phyloP scores from a whole-genome alignment of 78 protist genomes.

The Pelomyxa schiedti region DNA sequence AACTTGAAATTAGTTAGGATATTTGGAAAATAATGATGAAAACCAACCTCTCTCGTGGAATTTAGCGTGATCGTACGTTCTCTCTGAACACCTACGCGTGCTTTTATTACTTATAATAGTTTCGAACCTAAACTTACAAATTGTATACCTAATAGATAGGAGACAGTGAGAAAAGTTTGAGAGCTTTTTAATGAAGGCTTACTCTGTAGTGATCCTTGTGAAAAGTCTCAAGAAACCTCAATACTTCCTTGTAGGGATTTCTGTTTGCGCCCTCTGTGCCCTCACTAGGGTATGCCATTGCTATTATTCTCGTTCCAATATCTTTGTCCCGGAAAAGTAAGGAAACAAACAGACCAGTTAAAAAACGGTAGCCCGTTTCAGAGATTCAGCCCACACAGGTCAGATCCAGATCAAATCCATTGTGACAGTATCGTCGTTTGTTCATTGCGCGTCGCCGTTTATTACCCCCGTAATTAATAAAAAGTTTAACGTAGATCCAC shows the following conservation, averaged over 20 bases:
- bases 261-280: too few relatives aligned
- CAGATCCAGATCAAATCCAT: constrained; percentile 52
- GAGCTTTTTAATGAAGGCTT: too few relatives aligned
- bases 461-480: too few relatives aligned
- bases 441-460: too few relatives aligned
- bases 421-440: constrained; percentile 52
- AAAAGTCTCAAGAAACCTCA: constrained; percentile 32
- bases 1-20: constrained; percentile 1
- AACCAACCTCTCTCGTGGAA: constrained; percentile 53
- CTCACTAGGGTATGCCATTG: constrained; percentile 64
- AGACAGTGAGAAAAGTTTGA: constrained; percentile 45
- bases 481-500: too few relatives aligned
- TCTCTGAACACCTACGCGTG: constrained; percentile 68
- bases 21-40: not conserved
- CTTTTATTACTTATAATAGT: too few relatives aligned
- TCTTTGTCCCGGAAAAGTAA: not conserved
- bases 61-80: constrained; percentile 49
- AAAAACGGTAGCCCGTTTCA: too few relatives aligned
- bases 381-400: constrained; percentile 24
- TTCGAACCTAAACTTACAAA: too few relatives aligned
- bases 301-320: constrained; percentile 45
- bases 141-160: too few relatives aligned
- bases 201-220: constrained; percentile 55
- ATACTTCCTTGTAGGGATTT: constrained; percentile 55
- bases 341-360: not conserved